Base-by-base conservation (phyloP, 2,329 filamentous ascomycete species). In the Tolypocladium pustulatum region DNA sequence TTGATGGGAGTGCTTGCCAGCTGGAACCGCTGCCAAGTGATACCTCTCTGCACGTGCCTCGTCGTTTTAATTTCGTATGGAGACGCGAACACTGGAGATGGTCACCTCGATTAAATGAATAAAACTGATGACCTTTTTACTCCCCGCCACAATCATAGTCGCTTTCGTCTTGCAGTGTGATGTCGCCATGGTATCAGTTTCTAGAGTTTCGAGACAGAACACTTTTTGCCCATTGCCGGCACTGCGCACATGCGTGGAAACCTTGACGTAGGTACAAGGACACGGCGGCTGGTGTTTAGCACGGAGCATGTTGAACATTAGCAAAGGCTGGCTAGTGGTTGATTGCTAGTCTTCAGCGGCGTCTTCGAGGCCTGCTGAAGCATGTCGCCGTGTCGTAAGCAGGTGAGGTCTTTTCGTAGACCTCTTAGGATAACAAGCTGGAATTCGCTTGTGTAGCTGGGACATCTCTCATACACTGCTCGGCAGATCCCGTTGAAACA, bases 21-120 rank as follows among this genome's bases (percentile, higher is more conserved):
- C 59, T 53, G 57, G 22, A 56, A 54, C 61, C 43, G 59, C 58
- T 60, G 58, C 22, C 57, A 59, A 55, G 61, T 62, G 60, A 62
- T 65, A 61, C 65, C 62, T 68, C 61, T 65, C 61, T 62, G 61
- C 65, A 59, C 59, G 61, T 60, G 63, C 63, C 60, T 59, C 65
- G 63, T 55, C 37, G 53, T 49, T 43, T 41, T 54, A 34, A 41
- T 25, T 54, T 38, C 56, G 17, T 37, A 27, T 34, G 13, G 55
- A 59, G 59, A 40, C 55, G 40, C 34, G 25, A 41, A 20, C 34
- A 22, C 55, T 43, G 38, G 56, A 60, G 57, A 59, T 60, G 58
- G 53, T 59, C 58, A 57, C 57, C 59, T 64, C 63, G 60, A 63
- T 63, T 36, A 60, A 52, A 59, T 57, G 54, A 64, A 59, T 60